phyloP scores from a whole-genome alignment of 768 basidiomycete species.

The Hortiboletus campestris region DNA sequence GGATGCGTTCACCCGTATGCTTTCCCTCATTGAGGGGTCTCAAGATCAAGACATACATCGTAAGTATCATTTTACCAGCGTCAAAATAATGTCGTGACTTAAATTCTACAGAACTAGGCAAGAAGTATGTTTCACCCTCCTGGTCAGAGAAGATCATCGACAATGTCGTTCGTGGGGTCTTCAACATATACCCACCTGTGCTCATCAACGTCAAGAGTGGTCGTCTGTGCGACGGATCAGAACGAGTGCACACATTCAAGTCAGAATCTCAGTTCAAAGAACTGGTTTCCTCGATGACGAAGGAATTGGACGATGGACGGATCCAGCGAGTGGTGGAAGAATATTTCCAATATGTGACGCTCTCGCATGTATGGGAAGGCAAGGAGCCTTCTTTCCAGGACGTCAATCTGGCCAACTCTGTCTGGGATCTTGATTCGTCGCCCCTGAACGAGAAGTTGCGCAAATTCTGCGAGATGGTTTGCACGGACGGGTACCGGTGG shows the following conservation, averaged over 20 bases:
- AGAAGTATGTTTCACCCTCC: neutral
- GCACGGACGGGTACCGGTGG: constrained; percentile 5
- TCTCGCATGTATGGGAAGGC: no score
- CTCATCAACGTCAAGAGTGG: neutral
- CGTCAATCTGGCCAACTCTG: neutral
- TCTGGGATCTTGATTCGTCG: constrained; percentile 7
- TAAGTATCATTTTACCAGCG: neutral
- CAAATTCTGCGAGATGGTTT: constrained; percentile 5
- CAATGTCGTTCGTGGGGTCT: neutral
- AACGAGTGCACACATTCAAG: neutral
- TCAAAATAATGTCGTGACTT: neutral
- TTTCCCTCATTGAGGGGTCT: neutral
- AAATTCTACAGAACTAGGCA: neutral
- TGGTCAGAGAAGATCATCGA: neutral
- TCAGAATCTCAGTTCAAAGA: neutral
- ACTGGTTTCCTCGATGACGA: constrained; percentile 7
- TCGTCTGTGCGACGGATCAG: neutral
- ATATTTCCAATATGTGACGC: constrained; percentile 11
- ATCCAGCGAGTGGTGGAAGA: neutral
- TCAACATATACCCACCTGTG: neutral
- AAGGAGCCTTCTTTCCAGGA: constrained; percentile 9
- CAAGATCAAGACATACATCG: neutral
- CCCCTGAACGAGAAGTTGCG: constrained; percentile 1
- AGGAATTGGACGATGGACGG: neutral
- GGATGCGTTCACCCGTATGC: neutral